Evolutionary conservation across 805 yeast genomes (phyloP).

Genomic region (Suhomyces prunicola): DNA sequence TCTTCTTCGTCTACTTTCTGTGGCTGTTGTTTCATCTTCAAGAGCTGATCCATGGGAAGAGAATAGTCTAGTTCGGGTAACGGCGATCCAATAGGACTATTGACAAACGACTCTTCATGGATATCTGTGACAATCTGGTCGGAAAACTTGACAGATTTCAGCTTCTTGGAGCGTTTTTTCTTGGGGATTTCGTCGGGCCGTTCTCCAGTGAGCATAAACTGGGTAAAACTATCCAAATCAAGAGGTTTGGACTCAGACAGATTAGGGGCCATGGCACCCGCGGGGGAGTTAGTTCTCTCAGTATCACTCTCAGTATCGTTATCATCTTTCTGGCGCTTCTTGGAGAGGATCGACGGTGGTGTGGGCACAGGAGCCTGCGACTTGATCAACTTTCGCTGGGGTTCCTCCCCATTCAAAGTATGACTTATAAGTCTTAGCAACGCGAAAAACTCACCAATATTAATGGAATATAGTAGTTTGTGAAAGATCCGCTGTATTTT

Average conservation of each 20-base stretch:
- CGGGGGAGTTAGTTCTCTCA: background rate
- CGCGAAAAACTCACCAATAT: slow-evolving; percentile 90
- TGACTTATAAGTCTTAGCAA: slow-evolving; percentile 77
- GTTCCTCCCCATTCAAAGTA: slow-evolving; percentile 52
- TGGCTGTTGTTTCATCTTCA: slow-evolving; percentile 34
- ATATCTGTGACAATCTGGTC: slow-evolving; percentile 57
- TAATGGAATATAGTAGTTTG: slow-evolving; percentile 54
- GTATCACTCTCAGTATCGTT: slow-evolving; percentile 19
- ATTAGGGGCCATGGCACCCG: slow-evolving; percentile 5
- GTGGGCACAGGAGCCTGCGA: slow-evolving; percentile 64
- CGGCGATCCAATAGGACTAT: slow-evolving; percentile 20
- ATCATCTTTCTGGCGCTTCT: slow-evolving; percentile 52
- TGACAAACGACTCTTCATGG: slow-evolving; percentile 22
- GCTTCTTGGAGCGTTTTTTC: slow-evolving; percentile 39
- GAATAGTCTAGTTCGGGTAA: slow-evolving; percentile 50
- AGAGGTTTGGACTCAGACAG: slow-evolving; percentile 36
- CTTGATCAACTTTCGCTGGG: slow-evolving; percentile 51
- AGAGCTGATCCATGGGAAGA: slow-evolving; percentile 74
- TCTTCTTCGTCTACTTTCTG: slow-evolving; percentile 51
- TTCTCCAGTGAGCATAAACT: slow-evolving; percentile 78
- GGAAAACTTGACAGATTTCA: slow-evolving; percentile 68
- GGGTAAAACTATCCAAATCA: slow-evolving; percentile 84
- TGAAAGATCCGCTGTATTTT: slow-evolving; percentile 51
- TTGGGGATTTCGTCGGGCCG: slow-evolving; percentile 48
- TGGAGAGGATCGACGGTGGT: slow-evolving; percentile 74